Percentiles rank a stretch among this genome's conserved stretches.
These are phyloP conservation scores for Ogataea ganodermae DNA, from an alignment of 805 yeast genomes.

Conservation along the genomic window DNA sequence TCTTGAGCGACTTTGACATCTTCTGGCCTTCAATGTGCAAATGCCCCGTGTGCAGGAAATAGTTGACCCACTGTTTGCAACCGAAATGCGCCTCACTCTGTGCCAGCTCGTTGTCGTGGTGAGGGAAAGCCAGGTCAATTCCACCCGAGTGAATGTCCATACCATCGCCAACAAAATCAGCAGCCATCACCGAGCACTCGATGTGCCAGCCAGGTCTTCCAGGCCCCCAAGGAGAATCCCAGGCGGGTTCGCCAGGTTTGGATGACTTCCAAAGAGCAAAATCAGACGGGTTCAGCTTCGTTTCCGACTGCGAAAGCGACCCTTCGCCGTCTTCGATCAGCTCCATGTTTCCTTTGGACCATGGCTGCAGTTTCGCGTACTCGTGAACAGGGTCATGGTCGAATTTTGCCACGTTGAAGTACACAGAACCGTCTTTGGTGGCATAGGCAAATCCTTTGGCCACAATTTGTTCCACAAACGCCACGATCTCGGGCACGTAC, in stretches of 20 bases:
- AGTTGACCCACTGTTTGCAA: constrained; percentile 93
- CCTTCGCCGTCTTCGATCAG: constrained; percentile 96
- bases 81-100: constrained; percentile 93
- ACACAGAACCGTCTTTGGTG: constrained; percentile 90
- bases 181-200: constrained; percentile 98
- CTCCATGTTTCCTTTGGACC: constrained; percentile 90
- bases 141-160: constrained; percentile 98
- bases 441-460: constrained; percentile 81
- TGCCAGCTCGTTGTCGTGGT: constrained; percentile 97
- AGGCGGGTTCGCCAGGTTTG: constrained; percentile 95
- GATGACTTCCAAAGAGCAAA: constrained; percentile 97
- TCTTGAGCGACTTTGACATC: constrained; percentile 94
- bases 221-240: constrained; percentile 95
- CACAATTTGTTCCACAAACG: constrained; percentile 73
- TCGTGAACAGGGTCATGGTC: constrained; percentile 72
- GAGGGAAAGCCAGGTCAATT: constrained; percentile 96
- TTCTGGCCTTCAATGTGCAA: constrained; percentile 98
- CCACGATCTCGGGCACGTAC: constrained; percentile 89
- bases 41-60: constrained; percentile 96
- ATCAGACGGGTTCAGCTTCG: constrained; percentile 77
- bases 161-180: constrained; percentile 75
- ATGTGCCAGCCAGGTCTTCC: constrained; percentile 99
- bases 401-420: constrained; percentile 85
- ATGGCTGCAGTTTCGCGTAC: constrained; percentile 96
- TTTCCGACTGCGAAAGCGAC: constrained; percentile 54